These are phyloP conservation scores for Suillus tomentosus DNA, from an alignment of 768 basidiomycete species.

Conservation along the genomic window DNA sequence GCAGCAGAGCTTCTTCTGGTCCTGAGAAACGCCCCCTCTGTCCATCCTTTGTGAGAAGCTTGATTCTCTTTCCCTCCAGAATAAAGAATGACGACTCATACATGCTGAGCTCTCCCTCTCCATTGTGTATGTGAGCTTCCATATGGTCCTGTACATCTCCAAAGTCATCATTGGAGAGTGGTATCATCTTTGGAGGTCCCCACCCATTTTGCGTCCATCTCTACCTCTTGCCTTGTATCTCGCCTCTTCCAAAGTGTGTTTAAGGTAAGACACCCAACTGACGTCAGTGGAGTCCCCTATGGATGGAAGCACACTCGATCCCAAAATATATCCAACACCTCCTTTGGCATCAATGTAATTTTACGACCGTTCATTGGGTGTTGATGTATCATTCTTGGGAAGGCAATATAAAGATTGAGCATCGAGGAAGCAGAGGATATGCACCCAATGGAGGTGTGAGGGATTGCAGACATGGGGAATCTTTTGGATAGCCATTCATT, in stretches of 20 bases:
- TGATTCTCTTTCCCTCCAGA: not conserved
- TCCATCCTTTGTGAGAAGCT: no score
- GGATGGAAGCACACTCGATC: no score
- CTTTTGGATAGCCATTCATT: no score
- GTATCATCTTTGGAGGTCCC: not conserved
- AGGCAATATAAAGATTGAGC: no score
- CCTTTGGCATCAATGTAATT: not conserved
- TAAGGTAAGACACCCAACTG: fast-evolving
- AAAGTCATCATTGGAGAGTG: not conserved
- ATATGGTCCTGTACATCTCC: not conserved
- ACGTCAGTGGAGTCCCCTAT: not conserved
- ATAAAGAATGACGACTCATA: not conserved
- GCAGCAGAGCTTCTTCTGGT: no score
- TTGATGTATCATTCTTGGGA: not conserved
- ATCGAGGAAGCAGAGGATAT: no score
- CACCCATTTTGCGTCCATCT: not conserved
- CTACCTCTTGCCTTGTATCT: no score
- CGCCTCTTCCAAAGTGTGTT: not conserved
- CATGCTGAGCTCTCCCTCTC: not conserved
- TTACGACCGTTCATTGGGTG: not conserved
- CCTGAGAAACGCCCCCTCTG: no score
- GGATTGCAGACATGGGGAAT: no score
- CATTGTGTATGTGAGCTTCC: fast-evolving
- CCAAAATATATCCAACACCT: no score
- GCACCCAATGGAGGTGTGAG: no score